These are phyloP conservation scores for Meyerozyma smithsonii DNA, from an alignment of 1,139 yeast genomes.

Conservation along the genomic window DNA sequence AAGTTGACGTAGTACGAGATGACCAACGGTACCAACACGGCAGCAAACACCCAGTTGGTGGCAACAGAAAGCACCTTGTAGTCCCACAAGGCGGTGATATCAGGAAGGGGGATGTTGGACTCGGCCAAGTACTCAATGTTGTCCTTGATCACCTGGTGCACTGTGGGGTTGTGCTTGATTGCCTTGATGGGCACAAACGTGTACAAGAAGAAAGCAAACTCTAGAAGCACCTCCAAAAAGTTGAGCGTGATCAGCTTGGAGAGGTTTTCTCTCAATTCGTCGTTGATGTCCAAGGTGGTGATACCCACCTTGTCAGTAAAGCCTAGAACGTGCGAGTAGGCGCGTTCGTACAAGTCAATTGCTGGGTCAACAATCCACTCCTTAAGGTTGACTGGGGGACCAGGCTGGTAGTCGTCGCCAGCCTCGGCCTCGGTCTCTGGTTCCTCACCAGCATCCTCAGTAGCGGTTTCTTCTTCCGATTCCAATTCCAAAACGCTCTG, in stretches of 20 bases:
- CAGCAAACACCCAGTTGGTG: constrained; percentile 36
- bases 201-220: constrained; percentile 32
- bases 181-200: constrained; percentile 36
- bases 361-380: constrained; percentile 37
- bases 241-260: constrained; percentile 46
- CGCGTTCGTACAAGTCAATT: constrained; percentile 26
- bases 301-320: constrained; percentile 37
- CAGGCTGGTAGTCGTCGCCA: constrained; percentile 27
- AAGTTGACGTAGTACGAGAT: constrained; percentile 51
- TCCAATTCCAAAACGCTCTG: constrained; percentile 2
- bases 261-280: constrained; percentile 45
- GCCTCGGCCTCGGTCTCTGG: constrained; percentile 19
- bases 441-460: constrained; percentile 9
- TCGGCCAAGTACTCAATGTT: constrained; percentile 25
- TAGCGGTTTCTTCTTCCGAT: constrained; percentile 13
- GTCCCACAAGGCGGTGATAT: constrained; percentile 30
- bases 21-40: constrained; percentile 41
- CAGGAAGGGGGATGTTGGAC: constrained; percentile 27
- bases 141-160: constrained; percentile 38
- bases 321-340: constrained; percentile 26
- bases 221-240: constrained; percentile 35
- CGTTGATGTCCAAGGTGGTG: constrained; percentile 37
- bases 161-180: constrained; percentile 30
- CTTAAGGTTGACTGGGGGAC: constrained; percentile 41
- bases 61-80: constrained; percentile 28